Evolutionary conservation across 768 basidiomycete species (phyloP), one percentile per base, ranked within the genome.

Genomic region (Boletellus ananas): DNA sequence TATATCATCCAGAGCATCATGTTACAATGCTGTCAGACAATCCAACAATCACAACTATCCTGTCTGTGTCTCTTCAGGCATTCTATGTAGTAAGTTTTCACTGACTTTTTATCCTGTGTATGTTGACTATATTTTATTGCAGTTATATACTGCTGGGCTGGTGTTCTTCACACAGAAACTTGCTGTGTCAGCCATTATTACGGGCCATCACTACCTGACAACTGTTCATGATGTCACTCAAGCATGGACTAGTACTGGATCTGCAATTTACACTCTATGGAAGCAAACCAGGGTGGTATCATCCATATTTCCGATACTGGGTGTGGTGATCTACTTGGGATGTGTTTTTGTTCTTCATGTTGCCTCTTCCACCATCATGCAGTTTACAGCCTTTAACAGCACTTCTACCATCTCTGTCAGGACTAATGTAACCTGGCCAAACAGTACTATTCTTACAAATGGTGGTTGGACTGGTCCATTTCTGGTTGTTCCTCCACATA

Each of bases 221-320:
- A 34, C 46, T 29, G 37, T 59, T 0, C 61, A 64, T 46, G 63
- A 64, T 35, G 29, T 53, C 7, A 5, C 48, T 36, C 29, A 38
- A 3, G 59, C 64, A 13, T 65, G 63, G 63, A 45, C 43, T 14
- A 59, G 62, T 0, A 49, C 60, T 44, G 63, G 63, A n/a, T 45
- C 56, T 45, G 60, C 64, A 6, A 0, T 56, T 5, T 13, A 49
- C 21, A 10, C 29, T 3, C 36, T 60, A 7, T 62, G 58, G 61
- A 34, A 39, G 13, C 63, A 64, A 38, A 53, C 34, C 10, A 25
- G 34, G 14, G 17, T 50, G 10, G 3, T 39, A 3, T 52, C 63
- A 11, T 65, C 60, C 3, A 6, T 42, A 14, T 42, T 38, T 45
- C 25, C 45, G 8, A 36, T 52, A 16, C n/a, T 62, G 11, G 54